A percentile compares a stretch with the other conserved stretches of the same genome.
These are phyloP conservation scores for Tinospora cordifolia DNA, from an alignment of 164 flowering plant genomes.

Conservation along the genomic window DNA sequence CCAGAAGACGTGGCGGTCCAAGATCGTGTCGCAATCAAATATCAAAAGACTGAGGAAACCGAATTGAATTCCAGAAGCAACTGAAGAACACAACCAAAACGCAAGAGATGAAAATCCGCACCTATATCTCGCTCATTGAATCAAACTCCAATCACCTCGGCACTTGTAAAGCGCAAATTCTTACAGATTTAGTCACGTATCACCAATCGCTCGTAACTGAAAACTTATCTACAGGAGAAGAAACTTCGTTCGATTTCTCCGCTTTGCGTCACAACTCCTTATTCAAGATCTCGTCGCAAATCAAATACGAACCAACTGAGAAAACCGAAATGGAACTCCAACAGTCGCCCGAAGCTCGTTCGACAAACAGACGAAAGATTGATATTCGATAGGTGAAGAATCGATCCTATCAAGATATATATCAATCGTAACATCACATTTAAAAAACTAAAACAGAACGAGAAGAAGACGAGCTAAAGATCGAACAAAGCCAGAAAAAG, in stretches of 20 bases:
- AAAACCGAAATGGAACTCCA: background rate
- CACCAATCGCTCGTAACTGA: background rate
- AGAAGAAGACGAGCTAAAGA: no score
- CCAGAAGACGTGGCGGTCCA: background rate
- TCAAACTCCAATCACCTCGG: no score
- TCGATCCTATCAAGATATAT: background rate
- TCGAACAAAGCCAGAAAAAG: background rate
- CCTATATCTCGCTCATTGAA: no score
- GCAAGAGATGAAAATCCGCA: background rate
- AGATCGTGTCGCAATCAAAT: conserved; percentile 10
- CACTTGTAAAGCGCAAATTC: background rate
- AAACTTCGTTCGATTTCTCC: background rate
- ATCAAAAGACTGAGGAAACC: conserved; percentile 2
- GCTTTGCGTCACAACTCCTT: background rate
- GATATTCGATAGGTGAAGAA: background rate
- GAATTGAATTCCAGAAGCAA: conserved; percentile 8
- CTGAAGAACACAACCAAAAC: background rate
- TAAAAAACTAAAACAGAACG: no score
- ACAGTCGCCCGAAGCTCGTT: background rate
- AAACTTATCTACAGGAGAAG: background rate
- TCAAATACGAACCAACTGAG: background rate
- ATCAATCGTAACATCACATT: no score
- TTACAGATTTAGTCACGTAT: no score
- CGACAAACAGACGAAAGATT: background rate
- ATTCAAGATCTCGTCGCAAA: background rate